Base-by-base conservation (phyloP, 768 basidiomycete genomes). In the Amanita thiersii region DNA sequence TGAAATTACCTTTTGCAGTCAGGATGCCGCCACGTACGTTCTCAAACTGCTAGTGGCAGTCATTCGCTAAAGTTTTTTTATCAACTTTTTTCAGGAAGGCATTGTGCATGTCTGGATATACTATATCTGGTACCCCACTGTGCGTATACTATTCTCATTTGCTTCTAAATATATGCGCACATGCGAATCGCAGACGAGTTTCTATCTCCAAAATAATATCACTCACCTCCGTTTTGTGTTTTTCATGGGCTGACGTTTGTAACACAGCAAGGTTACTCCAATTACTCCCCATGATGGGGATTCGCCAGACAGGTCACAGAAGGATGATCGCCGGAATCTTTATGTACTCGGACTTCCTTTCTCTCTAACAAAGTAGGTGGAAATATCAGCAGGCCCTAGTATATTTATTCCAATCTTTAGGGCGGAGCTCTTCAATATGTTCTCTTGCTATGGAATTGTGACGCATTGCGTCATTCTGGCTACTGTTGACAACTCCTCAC, bases 291-390 rank as follows among this genome's bases (percentile, higher is more conserved):
- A 56, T 37, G 33, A 53, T 35, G 45, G 54, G 15, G 49, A 51
- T 38, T 39, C 51, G 42, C 49, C 59, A 45, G 21, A 5, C 1
- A 26, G 24, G 29, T 24, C 28, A 11, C 37, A 45, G 35, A 49
- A 56, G 46, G 50, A 69, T 51, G 72, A 79, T 50, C 82, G 86
- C 39, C 73, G 86, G 44, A 90, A 90, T 54, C 74, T 90, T 30
- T 90, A 90, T 50, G 86, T 88, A 29, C 77, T 90, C 19, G 87
- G 86, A 10, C 60, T 90, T 39, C 87, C 87, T 4, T 88, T 88
- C 52, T 80, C 83, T 51, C 68, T 89, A 24, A 79, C 80, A 12
- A 84, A 86, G 86, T 86, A 52, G 40, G 71, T 53, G 38, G 12
- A 26, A 23, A 41, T 30, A 37, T 20, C 19, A 9, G 20, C n/a